Percentiles rank a stretch among this genome's conserved stretches.
Evolutionary conservation across 2,329 filamentous ascomycete genomes (phyloP).

Genomic region (Mollisiaceae sp.): DNA sequence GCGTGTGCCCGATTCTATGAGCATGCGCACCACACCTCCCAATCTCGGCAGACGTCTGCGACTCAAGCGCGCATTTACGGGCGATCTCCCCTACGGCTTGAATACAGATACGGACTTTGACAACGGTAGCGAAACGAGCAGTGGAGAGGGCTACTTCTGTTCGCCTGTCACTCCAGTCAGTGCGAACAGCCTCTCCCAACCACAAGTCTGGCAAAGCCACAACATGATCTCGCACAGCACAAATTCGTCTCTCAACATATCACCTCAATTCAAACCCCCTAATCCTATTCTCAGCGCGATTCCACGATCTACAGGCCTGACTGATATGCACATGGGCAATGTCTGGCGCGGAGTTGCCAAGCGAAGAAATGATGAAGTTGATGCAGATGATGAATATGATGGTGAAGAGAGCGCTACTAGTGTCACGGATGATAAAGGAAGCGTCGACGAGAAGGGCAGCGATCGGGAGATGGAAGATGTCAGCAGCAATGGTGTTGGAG

Average conservation of each 20-base stretch:
- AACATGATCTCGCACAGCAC: constrained; percentile 37
- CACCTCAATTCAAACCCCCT: constrained; percentile 25
- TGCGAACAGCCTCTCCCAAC: constrained; percentile 17
- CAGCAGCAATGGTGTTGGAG: constrained; percentile 30
- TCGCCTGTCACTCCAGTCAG: constrained; percentile 35
- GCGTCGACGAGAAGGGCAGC: constrained; percentile 16
- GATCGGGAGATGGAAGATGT: constrained; percentile 29
- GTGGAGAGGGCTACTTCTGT: constrained; percentile 38
- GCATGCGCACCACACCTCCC: constrained; percentile 30
- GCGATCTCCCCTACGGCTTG: constrained; percentile 48
- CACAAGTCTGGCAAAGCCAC: constrained; percentile 40
- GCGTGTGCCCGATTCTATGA: neutral
- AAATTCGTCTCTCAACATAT: constrained; percentile 35
- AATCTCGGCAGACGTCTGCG: constrained; percentile 36
- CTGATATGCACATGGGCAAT: constrained; percentile 20
- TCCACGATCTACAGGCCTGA: constrained; percentile 44
- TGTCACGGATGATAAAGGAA: constrained; percentile 31
- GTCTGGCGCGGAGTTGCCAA: constrained; percentile 30
- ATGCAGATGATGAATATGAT: constrained; percentile 39
- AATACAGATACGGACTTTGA: constrained; percentile 48
- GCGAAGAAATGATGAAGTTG: constrained; percentile 32
- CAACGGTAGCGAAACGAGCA: constrained; percentile 33
- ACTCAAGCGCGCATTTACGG: constrained; percentile 44
- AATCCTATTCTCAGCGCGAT: constrained; percentile 53
- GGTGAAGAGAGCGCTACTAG: constrained; percentile 32